A percentile compares a stretch with the other conserved stretches of the same genome.
These are phyloP conservation scores for Lagenidium giganteum DNA, from an alignment of 352 stramenopile species.

Conservation along the genomic window DNA sequence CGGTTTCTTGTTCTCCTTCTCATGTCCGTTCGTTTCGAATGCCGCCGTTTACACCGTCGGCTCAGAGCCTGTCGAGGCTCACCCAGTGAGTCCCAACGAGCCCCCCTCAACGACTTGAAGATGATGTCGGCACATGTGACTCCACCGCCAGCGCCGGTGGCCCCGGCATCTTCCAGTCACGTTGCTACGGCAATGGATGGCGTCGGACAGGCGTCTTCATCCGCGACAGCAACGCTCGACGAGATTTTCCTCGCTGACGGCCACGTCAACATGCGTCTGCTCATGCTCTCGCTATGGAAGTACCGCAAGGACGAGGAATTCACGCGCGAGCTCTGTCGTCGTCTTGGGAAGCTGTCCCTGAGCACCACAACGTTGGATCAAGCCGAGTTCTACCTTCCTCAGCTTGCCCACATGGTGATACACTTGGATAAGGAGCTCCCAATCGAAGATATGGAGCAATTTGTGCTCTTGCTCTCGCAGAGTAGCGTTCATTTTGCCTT, in stretches of 20 bases:
- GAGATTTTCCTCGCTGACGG: slow-evolving; percentile 37
- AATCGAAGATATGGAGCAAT: slow-evolving; percentile 74
- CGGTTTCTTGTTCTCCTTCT: no score
- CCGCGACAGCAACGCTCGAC: slow-evolving; percentile 17
- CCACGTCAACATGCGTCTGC: slow-evolving; percentile 53
- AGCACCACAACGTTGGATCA: slow-evolving; percentile 56
- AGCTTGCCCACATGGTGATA: slow-evolving; percentile 81
- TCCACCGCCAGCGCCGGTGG: not conserved
- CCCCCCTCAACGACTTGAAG: not conserved
- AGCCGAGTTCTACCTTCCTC: slow-evolving; percentile 76
- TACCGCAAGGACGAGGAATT: slow-evolving; percentile 55
- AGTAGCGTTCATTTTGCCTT: slow-evolving; percentile 78
- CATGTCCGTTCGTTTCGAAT: no score
- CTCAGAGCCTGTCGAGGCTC: no score
- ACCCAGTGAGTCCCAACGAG: no score
- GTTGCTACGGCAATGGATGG: slow-evolving; percentile 3
- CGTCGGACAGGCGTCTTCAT: no score
- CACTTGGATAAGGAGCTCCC: slow-evolving; percentile 76
- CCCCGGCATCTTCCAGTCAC: slow-evolving; percentile 5
- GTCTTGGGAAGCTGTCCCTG: slow-evolving; percentile 44
- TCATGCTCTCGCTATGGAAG: slow-evolving; percentile 78
- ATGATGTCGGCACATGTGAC: not conserved
- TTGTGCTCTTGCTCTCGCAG: slow-evolving; percentile 66
- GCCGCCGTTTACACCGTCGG: no score
- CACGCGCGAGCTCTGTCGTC: slow-evolving; percentile 52